phyloP scores from a whole-genome alignment of 306 rosid species.

The Corylus americana region DNA sequence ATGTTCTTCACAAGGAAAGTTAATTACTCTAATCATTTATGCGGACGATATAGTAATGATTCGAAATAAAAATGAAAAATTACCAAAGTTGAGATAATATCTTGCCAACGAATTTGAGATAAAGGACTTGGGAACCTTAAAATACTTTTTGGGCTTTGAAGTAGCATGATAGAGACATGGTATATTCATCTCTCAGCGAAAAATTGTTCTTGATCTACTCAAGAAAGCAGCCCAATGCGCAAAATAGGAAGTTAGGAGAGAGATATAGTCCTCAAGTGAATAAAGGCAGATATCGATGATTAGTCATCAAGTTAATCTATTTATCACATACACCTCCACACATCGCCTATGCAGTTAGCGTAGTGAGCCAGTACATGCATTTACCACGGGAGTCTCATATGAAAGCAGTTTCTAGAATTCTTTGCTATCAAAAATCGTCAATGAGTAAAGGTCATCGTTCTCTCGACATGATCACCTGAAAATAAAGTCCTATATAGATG shows the following conservation, averaged over 20 bases:
- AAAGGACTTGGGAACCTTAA: background rate
- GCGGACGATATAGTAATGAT: background rate
- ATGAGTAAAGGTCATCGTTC: too few species aligned
- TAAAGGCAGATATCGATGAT: background rate
- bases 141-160: background rate
- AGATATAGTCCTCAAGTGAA: background rate
- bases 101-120: background rate
- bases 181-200: background rate
- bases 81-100: too few species aligned
- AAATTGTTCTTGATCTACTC: background rate
- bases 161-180: background rate
- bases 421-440: too few species aligned
- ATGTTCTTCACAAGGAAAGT: background rate
- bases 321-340: background rate
- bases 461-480: too few species aligned
- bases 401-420: too few species aligned
- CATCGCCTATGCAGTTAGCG: slow-evolving; percentile 1
- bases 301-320: background rate
- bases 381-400: too few species aligned
- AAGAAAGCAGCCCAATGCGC: background rate
- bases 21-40: background rate
- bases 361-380: background rate
- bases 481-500: too few species aligned
- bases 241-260: background rate
- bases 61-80: background rate